Base-by-base conservation (phyloP, 495 filamentous ascomycete genomes). In the Viridothelium virens region DNA sequence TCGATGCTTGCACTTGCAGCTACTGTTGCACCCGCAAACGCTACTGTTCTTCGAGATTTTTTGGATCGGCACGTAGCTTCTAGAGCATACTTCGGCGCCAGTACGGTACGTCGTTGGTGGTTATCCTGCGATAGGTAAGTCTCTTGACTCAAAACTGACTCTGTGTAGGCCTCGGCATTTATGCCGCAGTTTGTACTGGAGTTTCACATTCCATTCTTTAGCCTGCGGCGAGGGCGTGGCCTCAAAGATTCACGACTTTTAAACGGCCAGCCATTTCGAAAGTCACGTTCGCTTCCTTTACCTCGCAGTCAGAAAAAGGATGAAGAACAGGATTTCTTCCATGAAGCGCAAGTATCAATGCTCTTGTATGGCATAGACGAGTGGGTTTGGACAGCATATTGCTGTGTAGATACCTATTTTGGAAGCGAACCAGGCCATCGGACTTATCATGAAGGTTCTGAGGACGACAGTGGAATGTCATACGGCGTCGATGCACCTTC, bases 201-300 rank as follows among this genome's bases (percentile, higher is more conserved):
- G 50, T 76, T 76, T 48, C 73, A 75, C 61, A 61, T 76, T 39
- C 74, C 74, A 25, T 73, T 74, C 67, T 72, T 71, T 56, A 67
- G 69, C 41, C 66, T 76, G n/a, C 68, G 71, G 3, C 66, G 59
- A 53, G 64, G 7, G 37, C 62, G 33, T 12, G 39, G n/a, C 25
- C 37, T 56, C 47, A 36, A 36, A 59, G 53, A 59, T 36, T 36
- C 53, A 10, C 53, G 53, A 34, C 36, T 14, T 34, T 14, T 36
- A 36, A 72, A 75, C 48, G 7, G 38, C 25, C 64, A 72, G 31
- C 39, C 48, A 31, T 64, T 75, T 0, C 68, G 73, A 62, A 70
- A 68, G 38, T 64, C 63, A 48, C 64, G 68, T 39, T 36, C 38
- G 50, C 14, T 63, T 37, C n/a, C 59, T 59, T 12, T 59, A 53